Base-by-base conservation (phyloP, 2,329 filamentous ascomycete genomes). In the Thielaviopsis musarum region DNA sequence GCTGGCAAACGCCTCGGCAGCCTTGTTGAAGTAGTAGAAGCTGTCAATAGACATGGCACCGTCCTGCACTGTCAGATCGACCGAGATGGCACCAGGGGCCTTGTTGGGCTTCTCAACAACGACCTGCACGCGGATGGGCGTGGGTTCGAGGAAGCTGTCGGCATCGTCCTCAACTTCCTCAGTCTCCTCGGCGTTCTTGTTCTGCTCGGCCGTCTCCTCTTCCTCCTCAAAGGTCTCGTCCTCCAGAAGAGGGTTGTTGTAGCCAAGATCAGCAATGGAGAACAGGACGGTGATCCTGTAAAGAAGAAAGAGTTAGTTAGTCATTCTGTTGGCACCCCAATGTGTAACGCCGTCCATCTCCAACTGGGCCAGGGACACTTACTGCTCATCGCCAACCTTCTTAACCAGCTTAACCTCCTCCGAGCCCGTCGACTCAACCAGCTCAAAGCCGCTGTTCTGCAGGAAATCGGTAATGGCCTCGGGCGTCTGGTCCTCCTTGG, bases 311-410 rank as follows among this genome's bases (percentile, higher is more conserved):
- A 51, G 17, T 6, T 45, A 51, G 17, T 6, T 45, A 54, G 30
- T 13, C 3, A 1, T 45, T 57, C 28, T 52, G 48, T n/a, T 19
- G 24, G n/a, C 28, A 56, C 61, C 65, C 57, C 19, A 56, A n/a
- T n/a, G 10, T 34, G 30, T 2, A 34, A 34, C 30, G 6, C 17
- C 24, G 13, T 49, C 34, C 24, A 17, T 51, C 5, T n/a, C 6
- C 13, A 57, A 24, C 52, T 19, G n/a, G 10, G 51, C 60, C 58
- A 6, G 22, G 54, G 63, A 57, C 56, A 72, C 83, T 73, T 73
- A 93, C 89, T 85, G 88, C 77, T 98, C 93, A 64, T 95, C 84
- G 67, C 87, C 87, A 68, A 88, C 91, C 64, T 81, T 85, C 68
- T 91, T 86, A 62, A 83, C 86, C 65, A 98, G 79, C 67, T 86